Evolutionary conservation across 176 grass and related monocot genomes (phyloP).

Genomic region (Triticum timopheevii): DNA sequence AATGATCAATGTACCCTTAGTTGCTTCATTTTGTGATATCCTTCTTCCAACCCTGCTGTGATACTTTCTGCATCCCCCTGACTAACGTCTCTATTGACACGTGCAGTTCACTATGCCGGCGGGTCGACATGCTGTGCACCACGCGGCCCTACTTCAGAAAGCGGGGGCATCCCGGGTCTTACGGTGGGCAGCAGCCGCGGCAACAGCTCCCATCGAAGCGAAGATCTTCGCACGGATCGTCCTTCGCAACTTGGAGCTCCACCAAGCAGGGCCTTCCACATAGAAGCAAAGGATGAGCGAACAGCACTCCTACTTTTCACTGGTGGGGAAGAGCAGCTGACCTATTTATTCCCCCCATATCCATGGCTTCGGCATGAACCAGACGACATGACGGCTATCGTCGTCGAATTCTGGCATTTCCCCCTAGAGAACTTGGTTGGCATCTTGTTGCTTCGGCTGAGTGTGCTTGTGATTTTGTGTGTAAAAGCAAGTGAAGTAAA

Average conservation of each 20-base stretch:
- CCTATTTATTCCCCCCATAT: not conserved
- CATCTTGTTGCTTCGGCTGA: not conserved
- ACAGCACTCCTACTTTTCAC: no score
- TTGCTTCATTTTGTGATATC: not conserved
- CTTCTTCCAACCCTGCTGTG: not conserved
- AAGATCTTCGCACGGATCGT: slow-evolving; percentile 94
- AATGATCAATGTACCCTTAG: not conserved
- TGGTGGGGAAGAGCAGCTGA: not conserved
- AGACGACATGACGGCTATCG: not conserved
- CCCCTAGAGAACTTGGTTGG: not conserved
- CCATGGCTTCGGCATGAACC: not conserved
- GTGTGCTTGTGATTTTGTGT: not conserved
- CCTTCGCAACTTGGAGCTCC: slow-evolving; percentile 93
- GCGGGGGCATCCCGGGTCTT: slow-evolving; percentile 74
- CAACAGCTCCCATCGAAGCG: slow-evolving; percentile 83
- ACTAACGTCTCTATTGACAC: not conserved
- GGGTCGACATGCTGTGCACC: slow-evolving; percentile 82
- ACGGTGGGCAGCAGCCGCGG: slow-evolving; percentile 69
- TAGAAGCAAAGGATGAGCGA: slow-evolving; percentile 23
- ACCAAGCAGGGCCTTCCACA: slow-evolving; percentile 58
- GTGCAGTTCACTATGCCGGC: slow-evolving; percentile 92
- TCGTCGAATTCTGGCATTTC: not conserved
- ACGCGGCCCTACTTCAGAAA: slow-evolving; percentile 76
- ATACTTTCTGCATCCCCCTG: not conserved
- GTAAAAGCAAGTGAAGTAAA: slow-evolving; percentile 9